phyloP scores from a whole-genome alignment of 176 grass and related monocot genomes.

The Oryza punctata region DNA sequence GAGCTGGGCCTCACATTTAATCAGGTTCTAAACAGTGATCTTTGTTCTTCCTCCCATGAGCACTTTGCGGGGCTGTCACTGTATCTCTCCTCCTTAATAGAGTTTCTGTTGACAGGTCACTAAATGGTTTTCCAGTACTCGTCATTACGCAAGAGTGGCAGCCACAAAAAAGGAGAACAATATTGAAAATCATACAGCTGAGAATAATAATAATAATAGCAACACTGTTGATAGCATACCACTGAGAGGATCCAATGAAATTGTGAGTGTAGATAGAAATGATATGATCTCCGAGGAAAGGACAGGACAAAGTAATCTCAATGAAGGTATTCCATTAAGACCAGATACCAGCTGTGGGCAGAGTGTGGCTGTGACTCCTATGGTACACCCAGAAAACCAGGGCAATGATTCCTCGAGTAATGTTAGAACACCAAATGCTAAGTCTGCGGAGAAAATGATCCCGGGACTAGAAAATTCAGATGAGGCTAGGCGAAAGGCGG shows the following conservation, averaged over 20 bases:
- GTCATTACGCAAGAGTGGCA: constrained; percentile 45
- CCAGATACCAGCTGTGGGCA: constrained; percentile 27
- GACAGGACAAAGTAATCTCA: constrained; percentile 34
- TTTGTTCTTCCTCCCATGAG: neutral
- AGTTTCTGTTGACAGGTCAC: constrained; percentile 50
- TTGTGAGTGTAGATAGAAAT: constrained; percentile 32
- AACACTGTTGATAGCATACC: constrained; percentile 16
- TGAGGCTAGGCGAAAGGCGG: neutral
- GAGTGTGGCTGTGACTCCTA: constrained; percentile 3
- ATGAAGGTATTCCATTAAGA: constrained; percentile 29
- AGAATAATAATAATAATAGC: constrained; percentile 31
- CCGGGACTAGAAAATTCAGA: neutral
- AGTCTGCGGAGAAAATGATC: neutral
- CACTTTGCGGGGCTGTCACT: constrained; percentile 18
- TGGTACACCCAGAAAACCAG: constrained; percentile 22
- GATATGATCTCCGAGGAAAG: constrained; percentile 22
- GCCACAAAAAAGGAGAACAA: constrained; percentile 39
- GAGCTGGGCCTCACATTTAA: constrained; percentile 60
- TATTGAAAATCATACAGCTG: constrained; percentile 19
- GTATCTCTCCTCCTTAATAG: constrained; percentile 35
- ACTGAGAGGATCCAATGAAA: constrained; percentile 4
- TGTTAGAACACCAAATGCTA: neutral
- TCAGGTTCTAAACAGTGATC: constrained; percentile 46
- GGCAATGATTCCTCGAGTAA: constrained; percentile 12
- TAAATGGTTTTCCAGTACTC: constrained; percentile 63